Conservation (phyloP, 176 grass and related monocot species). For the Oryza australiensis region DNA sequence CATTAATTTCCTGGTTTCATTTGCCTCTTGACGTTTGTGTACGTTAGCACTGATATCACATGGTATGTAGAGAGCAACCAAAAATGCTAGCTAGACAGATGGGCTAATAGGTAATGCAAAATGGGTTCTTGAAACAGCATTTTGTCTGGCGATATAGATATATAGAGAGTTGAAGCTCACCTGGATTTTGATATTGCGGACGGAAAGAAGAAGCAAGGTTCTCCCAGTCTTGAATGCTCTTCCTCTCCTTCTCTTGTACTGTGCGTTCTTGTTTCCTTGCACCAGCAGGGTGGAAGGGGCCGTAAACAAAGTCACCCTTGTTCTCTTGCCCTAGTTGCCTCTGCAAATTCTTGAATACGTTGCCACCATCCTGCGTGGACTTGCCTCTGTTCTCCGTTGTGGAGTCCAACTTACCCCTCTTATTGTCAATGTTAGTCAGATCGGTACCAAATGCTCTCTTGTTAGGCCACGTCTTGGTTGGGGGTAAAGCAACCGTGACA, state of each 20-base stretch:
- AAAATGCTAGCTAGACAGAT: conserved; percentile 10
- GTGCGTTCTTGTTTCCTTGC: conserved; percentile 37
- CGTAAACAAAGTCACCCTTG: conserved; percentile 70
- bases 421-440: conserved; percentile 69
- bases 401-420: conserved; percentile 48
- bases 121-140: conserved; percentile 1
- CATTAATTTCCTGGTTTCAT: neutral
- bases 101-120: neutral
- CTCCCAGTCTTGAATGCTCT: conserved; percentile 78
- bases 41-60: neutral
- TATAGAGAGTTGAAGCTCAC: conserved; percentile 35
- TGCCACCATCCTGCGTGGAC: conserved; percentile 23
- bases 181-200: conserved; percentile 85
- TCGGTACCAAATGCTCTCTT: conserved; percentile 90
- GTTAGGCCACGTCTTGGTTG: conserved; percentile 28
- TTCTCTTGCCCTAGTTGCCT: conserved; percentile 45
- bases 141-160: neutral
- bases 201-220: conserved; percentile 66
- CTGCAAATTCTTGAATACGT: conserved; percentile 47
- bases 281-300: conserved; percentile 72
- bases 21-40: neutral
- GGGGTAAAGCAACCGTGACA: conserved; percentile 21
- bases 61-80: neutral
- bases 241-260: conserved; percentile 38
- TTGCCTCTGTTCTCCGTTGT: conserved; percentile 40